These are phyloP conservation scores for Mycena amicta DNA, from an alignment of 768 basidiomycete genomes.

Conservation along the genomic window DNA sequence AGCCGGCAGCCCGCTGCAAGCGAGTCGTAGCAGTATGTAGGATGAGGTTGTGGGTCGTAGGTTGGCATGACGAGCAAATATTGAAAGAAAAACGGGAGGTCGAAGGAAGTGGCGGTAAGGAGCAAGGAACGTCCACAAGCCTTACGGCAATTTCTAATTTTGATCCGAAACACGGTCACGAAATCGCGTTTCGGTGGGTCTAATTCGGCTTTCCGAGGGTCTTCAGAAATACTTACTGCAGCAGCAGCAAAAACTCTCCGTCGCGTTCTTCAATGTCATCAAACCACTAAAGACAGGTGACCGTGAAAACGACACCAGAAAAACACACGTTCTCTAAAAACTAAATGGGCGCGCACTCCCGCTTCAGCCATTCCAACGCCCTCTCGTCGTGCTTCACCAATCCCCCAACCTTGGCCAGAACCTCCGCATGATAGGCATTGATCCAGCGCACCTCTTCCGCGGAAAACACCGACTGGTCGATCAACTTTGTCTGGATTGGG, in stretches of 20 bases:
- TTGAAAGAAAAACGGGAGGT: background rate
- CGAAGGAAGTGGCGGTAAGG: background rate
- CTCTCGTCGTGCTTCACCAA: conserved; percentile 62
- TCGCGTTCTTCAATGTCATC: too few species aligned
- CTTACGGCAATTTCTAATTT: background rate
- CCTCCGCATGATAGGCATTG: conserved; percentile 80
- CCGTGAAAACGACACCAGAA: background rate
- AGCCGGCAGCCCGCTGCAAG: conserved; percentile 29
- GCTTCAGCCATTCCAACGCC: conserved; percentile 64
- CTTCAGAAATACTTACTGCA: too few species aligned
- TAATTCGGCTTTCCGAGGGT: background rate
- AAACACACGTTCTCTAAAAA: background rate
- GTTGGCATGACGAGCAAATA: conserved; percentile 10
- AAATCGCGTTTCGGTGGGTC: background rate
- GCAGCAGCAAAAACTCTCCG: too few species aligned
- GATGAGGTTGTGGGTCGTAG: conserved; percentile 7
- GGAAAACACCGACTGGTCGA: conserved; percentile 65
- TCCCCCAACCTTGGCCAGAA: conserved; percentile 72
- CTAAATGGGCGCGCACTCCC: conserved; percentile 47
- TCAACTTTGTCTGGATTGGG: conserved; percentile 85
- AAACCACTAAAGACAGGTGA: too few species aligned
- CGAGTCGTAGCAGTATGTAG: conserved; percentile 30
- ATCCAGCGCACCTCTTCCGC: conserved; percentile 77
- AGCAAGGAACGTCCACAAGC: background rate
- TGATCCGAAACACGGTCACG: background rate